Percentiles rank a stretch among this genome's conserved stretches.
phyloP scores from a whole-genome alignment of 2,329 filamentous ascomycete species.

The Arthroderma sp. region DNA sequence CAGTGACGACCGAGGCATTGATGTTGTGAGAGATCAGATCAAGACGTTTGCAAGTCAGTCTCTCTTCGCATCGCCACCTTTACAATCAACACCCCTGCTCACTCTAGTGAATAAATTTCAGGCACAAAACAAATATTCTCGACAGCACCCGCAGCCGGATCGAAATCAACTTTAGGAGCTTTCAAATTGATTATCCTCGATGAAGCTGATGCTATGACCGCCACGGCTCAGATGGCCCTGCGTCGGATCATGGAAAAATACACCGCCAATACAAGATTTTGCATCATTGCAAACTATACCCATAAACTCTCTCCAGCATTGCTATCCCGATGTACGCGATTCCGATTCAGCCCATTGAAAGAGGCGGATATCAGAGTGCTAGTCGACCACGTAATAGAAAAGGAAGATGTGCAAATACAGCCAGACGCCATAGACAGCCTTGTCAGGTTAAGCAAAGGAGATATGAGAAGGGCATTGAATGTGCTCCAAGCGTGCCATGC shows the following conservation, averaged over 20 bases:
- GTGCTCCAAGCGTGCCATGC: conserved; percentile 95
- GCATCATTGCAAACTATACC: conserved; percentile 97
- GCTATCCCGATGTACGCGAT: conserved; percentile 83
- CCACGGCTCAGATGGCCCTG: conserved; percentile 92
- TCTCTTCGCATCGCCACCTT: background rate
- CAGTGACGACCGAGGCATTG: conserved; percentile 92
- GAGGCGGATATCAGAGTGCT: conserved; percentile 71
- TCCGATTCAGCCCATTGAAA: conserved; percentile 87
- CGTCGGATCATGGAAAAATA: conserved; percentile 98
- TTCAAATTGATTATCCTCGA: conserved; percentile 97
- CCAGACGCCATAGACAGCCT: conserved; percentile 69
- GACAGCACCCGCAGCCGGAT: conserved; percentile 35
- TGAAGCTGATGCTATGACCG: conserved; percentile 99
- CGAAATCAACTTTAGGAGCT: conserved; percentile 46
- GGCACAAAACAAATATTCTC: conserved; percentile 90
- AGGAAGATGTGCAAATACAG: conserved; percentile 74
- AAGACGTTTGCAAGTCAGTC: conserved; percentile 79
- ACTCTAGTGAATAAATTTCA: conserved; percentile 10
- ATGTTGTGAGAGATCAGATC: conserved; percentile 96
- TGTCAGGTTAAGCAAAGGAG: conserved; percentile 78
- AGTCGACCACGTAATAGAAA: conserved; percentile 78
- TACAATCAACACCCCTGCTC: background rate
- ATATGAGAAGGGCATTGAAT: conserved; percentile 90
- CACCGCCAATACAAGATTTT: conserved; percentile 93
- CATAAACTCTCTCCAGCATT: conserved; percentile 93